Evolutionary conservation across 208 protist genomes (phyloP).

Genomic region (Borovskyia barvae): DNA sequence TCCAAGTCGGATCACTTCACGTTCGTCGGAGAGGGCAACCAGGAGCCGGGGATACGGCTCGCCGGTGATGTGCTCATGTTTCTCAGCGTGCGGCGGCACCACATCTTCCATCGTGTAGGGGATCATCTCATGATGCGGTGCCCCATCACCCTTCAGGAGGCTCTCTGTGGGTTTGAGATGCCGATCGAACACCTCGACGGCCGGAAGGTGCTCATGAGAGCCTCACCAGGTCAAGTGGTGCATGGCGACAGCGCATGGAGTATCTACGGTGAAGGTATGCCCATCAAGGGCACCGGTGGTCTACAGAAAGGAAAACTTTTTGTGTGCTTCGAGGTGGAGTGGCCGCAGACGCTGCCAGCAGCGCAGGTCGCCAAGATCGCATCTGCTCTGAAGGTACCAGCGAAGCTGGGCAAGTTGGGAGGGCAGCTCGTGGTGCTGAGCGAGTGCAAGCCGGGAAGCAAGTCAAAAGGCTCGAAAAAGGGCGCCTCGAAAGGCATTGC

Average conservation of each 20-base stretch:
- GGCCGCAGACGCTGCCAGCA: conserved; percentile 56
- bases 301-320: conserved; percentile 77
- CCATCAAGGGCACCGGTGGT: conserved; percentile 70
- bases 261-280: conserved; percentile 90
- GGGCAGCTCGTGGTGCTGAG: conserved; percentile 66
- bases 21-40: conserved; percentile 95
- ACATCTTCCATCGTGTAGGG: conserved; percentile 89
- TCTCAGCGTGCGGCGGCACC: conserved; percentile 90
- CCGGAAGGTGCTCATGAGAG: conserved; percentile 66
- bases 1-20: conserved; percentile 90
- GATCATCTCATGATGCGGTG: conserved; percentile 92
- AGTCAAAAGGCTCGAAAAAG: conserved; percentile 19
- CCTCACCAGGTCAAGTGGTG: conserved; percentile 70
- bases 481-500: no score
- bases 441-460: conserved; percentile 15
- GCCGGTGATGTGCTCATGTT: conserved; percentile 97
- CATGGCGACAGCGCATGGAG: conserved; percentile 67
- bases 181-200: conserved; percentile 90
- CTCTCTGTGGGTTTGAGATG: conserved; percentile 91
- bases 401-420: conserved; percentile 39
- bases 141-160: conserved; percentile 90
- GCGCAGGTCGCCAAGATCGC: conserved; percentile 39
- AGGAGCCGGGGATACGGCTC: conserved; percentile 74
- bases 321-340: conserved; percentile 85
- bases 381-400: conserved; percentile 31